Conservation (phyloP, 192 early-diverging fungal genomes). For the Mortierella hygrophila region DNA sequence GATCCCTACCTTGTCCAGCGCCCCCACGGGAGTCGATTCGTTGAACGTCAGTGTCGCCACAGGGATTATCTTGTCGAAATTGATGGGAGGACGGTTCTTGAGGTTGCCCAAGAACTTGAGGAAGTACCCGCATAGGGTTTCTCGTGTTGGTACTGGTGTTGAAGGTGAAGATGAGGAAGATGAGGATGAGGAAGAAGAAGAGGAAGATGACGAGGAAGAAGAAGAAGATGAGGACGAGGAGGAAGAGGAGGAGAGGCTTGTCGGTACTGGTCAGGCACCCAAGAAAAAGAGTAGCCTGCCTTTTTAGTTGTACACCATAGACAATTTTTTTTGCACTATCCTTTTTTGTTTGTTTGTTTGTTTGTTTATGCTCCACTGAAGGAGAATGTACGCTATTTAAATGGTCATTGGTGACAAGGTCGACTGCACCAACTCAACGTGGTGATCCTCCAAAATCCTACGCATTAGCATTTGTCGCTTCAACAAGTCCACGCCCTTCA, state of each 20-base stretch:
- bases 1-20: slow-evolving; percentile 50
- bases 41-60: slow-evolving; percentile 62
- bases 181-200: slow-evolving; percentile 10
- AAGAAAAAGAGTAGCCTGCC: slow-evolving; percentile 3
- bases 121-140: slow-evolving; percentile 21
- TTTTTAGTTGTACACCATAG: neutral
- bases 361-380: neutral
- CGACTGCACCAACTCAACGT: slow-evolving; percentile 26
- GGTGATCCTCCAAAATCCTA: slow-evolving; percentile 7
- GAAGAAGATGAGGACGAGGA: slow-evolving; percentile 18
- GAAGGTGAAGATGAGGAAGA: neutral
- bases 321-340: neutral
- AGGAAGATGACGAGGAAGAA: slow-evolving; percentile 12
- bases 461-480: slow-evolving; percentile 6
- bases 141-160: neutral
- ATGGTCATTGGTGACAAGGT: slow-evolving; percentile 6
- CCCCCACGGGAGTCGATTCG: slow-evolving; percentile 48
- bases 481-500: neutral
- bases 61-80: slow-evolving; percentile 54
- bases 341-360: no score
- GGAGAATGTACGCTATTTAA: neutral
- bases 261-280: neutral
- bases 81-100: slow-evolving; percentile 55
- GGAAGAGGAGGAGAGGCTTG: neutral
- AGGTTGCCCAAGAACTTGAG: slow-evolving; percentile 40